phyloP scores from a whole-genome alignment of 23 red algal species.

The Chondrus crispus region DNA sequence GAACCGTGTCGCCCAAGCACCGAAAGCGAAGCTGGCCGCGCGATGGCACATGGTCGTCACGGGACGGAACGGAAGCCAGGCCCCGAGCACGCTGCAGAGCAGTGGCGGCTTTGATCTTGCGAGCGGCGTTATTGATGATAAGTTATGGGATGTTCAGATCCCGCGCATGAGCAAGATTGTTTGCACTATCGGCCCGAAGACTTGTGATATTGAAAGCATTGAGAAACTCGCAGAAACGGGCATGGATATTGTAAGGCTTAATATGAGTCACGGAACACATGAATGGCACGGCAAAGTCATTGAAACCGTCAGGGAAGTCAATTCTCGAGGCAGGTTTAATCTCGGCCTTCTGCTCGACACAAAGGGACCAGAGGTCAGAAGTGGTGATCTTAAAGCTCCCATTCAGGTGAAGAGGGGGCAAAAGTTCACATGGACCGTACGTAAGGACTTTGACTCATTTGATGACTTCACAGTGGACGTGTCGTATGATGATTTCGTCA shows the following conservation, averaged over 20 bases:
- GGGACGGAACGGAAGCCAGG: not conserved
- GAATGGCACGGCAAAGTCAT: constrained; percentile 92
- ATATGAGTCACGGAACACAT: constrained; percentile 98
- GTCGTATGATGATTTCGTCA: constrained; percentile 91
- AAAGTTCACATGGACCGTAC: constrained; percentile 69
- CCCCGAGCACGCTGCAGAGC: no score
- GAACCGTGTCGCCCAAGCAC: no score
- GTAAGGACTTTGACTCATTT: constrained; percentile 58
- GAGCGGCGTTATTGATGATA: constrained; percentile 11
- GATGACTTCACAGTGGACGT: constrained; percentile 68
- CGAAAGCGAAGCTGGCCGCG: no score
- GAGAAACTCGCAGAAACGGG: constrained; percentile 77
- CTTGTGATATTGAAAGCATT: constrained; percentile 76
- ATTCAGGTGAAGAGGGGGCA: constrained; percentile 81
- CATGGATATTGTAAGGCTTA: constrained; percentile 94
- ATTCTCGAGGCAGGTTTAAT: constrained; percentile 59
- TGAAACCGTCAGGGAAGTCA: constrained; percentile 63
- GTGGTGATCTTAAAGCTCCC: constrained; percentile 77
- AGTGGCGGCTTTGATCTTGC: no score
- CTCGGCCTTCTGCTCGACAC: constrained; percentile 91
- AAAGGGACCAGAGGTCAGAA: constrained; percentile 92
- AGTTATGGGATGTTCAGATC: constrained; percentile 17
- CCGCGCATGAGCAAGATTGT: constrained; percentile 87
- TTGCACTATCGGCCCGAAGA: constrained; percentile 98
- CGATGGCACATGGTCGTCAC: not conserved